Base-by-base conservation (phyloP, 2,329 filamentous ascomycete genomes). In the Leptoxyphium fumago region DNA sequence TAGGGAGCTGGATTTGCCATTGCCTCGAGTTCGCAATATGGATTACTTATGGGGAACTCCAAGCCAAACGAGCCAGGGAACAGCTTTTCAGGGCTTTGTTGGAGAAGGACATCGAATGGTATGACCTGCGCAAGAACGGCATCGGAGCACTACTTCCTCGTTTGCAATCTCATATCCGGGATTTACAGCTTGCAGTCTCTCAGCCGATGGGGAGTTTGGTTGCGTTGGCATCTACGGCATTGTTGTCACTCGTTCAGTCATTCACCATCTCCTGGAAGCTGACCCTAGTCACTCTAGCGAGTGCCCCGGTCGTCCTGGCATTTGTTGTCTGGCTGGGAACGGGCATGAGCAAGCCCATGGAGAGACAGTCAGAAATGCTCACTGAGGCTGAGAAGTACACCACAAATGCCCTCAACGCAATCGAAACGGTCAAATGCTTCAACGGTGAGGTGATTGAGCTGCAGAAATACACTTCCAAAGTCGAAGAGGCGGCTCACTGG, bases 401-500 rank as follows among this genome's bases (percentile, higher is more conserved):
- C 1, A 78, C 76, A 9, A 81, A 77, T 10, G 78, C 84, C 0
- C 72, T 93, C 9, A 69, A 70, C 1, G 78, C 77, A 2, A 89
- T 95, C 34, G 85, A 94, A 48, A 75, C 84, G 0, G 85, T 96
- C 56, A 95, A 95, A 59, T 80, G 78, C 43, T 88, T 83, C 64
- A 88, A 89, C 52, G 84, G 81, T 0, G 75, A 86, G 54, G 71
- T 73, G 10, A 67, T 78, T 10, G 88, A 94, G 59, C 62, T 75
- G 1, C 71, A 72, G 55, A 75, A 77, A 50, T 95, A 93, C 56
- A 61, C 66, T 1, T 59, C 55, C 0, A 69, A 73, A 1, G 71
- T 84, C 28, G 67, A 68, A 39, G 61, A 66, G 6, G 80, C 84
- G 1, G 77, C 77, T 17, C 62, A 60, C 1, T 72, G 74, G 43